Conservation (phyloP, 768 basidiomycete species). For the Boletus tylopilopsis region DNA sequence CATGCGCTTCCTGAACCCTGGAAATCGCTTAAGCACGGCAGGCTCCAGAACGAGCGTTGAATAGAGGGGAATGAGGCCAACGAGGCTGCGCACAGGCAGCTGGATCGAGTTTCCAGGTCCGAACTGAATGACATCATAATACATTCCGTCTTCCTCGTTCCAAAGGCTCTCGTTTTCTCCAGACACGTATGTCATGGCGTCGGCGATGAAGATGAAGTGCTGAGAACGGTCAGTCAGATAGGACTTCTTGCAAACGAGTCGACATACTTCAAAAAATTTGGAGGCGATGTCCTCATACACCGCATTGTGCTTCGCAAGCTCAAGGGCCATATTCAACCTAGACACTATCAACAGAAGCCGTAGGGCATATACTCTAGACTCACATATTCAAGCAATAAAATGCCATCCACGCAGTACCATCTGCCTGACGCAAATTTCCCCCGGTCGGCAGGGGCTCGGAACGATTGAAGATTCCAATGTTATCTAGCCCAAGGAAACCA, state of each 20-base stretch:
- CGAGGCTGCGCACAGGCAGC: conserved; percentile 89
- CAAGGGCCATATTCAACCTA: conserved; percentile 95
- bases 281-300: conserved; percentile 99
- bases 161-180: conserved; percentile 87
- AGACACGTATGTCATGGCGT: conserved; percentile 92
- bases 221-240: conserved; percentile 31
- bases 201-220: conserved; percentile 98
- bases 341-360: conserved; percentile 2
- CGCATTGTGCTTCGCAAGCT: conserved; percentile 94
- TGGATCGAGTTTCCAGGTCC: conserved; percentile 80
- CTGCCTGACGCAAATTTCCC: conserved; percentile 90
- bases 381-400: conserved; percentile 98
- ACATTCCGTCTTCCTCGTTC: conserved; percentile 97
- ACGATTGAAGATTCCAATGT: conserved; percentile 97
- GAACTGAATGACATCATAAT: conserved; percentile 96
- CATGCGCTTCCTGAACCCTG: conserved; percentile 97
- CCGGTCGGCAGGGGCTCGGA: conserved; percentile 96
- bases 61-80: conserved; percentile 97
- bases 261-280: conserved; percentile 84
- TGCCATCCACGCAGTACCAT: conserved; percentile 99
- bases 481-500: conserved; percentile 96
- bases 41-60: conserved; percentile 95
- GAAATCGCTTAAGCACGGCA: conserved; percentile 81
- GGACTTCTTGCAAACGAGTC: not conserved
- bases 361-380: conserved; percentile 18